Conservation (phyloP, 257 asterid genomes). For the Cynanchum wilfordii region DNA sequence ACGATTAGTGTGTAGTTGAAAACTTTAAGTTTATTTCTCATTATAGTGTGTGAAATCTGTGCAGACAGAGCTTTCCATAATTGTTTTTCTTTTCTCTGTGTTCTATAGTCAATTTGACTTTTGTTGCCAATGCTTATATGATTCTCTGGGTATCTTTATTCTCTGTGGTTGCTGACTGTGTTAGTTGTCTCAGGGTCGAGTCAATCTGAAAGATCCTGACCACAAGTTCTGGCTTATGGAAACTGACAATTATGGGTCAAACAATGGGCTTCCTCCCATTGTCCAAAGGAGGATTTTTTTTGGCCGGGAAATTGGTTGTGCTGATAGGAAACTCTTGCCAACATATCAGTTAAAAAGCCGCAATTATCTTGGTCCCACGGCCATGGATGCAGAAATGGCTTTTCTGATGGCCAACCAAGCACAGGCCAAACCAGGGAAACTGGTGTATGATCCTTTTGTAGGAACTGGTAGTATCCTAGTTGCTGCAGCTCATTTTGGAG, state of each 20-base stretch:
- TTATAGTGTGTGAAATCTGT: background rate
- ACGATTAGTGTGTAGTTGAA: background rate
- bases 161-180: conserved; percentile 9
- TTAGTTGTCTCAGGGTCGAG: conserved; percentile 59
- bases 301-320: conserved; percentile 77
- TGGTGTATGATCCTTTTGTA: conserved; percentile 95
- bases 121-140: background rate
- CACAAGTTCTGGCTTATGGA: conserved; percentile 81
- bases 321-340: conserved; percentile 89
- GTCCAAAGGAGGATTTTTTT: conserved; percentile 64
- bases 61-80: background rate
- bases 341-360: conserved; percentile 96
- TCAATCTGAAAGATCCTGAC: conserved; percentile 67
- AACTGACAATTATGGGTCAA: conserved; percentile 61
- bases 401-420: conserved; percentile 99
- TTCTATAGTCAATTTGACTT: background rate
- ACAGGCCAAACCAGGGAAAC: conserved; percentile 74
- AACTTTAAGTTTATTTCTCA: background rate
- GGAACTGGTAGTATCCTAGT: conserved; percentile 97
- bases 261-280: conserved; percentile 88
- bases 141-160: background rate
- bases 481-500: conserved; percentile 98
- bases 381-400: conserved; percentile 99
- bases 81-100: background rate
- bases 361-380: conserved; percentile 94